phyloP scores from a whole-genome alignment of 2,329 filamentous ascomycete species.

The Beauveria medogensis region DNA sequence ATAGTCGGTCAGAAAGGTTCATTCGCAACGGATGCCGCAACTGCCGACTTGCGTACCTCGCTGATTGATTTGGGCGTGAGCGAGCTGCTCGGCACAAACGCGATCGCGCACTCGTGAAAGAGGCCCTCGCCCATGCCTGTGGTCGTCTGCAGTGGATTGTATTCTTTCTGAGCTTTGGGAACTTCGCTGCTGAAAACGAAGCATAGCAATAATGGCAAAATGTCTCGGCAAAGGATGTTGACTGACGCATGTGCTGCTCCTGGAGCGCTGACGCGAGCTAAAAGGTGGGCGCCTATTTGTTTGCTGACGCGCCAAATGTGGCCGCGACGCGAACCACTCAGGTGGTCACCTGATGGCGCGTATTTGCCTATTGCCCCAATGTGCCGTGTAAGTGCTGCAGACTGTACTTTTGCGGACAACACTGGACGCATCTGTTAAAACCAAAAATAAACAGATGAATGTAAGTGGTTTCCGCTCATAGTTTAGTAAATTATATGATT shows the following conservation, averaged over 20 bases:
- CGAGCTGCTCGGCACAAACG: conserved; percentile 36
- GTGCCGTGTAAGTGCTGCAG: background rate
- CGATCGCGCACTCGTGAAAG: conserved; percentile 36
- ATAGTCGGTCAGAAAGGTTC: background rate
- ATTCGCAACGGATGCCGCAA: no score
- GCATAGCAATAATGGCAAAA: background rate
- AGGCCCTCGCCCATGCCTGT: conserved; percentile 25
- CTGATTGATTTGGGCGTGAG: conserved; percentile 33
- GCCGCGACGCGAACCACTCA: conserved; percentile 28
- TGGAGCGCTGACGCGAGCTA: background rate
- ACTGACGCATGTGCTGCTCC: background rate
- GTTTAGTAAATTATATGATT: no score
- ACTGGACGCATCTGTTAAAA: no score
- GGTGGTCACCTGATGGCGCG: conserved; percentile 26
- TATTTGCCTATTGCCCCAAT: background rate
- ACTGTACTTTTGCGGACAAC: no score
- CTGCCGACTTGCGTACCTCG: conserved; percentile 24
- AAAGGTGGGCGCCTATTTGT: conserved; percentile 12
- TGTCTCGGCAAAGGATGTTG: background rate
- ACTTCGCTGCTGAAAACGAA: background rate
- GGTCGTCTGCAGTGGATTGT: background rate
- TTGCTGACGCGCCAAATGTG: conserved; percentile 4
- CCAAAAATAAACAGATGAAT: no score
- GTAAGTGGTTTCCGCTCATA: no score
- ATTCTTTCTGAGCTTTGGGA: no score